A percentile compares a stretch with the other conserved stretches of the same genome.
phyloP scores from a whole-genome alignment of 140 eudicot genomes.

The Stevia rebaudiana region DNA sequence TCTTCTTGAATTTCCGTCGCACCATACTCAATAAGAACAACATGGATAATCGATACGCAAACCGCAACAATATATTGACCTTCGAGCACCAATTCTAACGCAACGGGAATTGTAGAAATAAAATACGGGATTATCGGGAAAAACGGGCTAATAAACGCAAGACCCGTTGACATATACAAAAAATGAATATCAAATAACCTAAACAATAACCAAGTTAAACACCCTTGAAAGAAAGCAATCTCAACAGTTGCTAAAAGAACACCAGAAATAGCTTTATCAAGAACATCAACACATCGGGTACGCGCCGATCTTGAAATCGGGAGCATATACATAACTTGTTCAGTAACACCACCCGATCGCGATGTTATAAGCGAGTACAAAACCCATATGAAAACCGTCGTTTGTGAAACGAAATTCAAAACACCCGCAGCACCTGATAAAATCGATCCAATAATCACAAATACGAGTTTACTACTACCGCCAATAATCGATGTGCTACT shows the following conservation, averaged over 20 bases:
- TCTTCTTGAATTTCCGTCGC: slow-evolving; percentile 68
- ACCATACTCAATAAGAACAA: slow-evolving; percentile 75
- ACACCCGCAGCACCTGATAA: slow-evolving; percentile 86
- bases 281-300: slow-evolving; percentile 79
- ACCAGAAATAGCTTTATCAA: slow-evolving; percentile 89
- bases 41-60: slow-evolving; percentile 57
- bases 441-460: slow-evolving; percentile 49
- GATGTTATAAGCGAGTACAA: slow-evolving; percentile 87
- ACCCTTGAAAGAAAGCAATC: slow-evolving; percentile 87
- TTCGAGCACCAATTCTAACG: slow-evolving; percentile 69
- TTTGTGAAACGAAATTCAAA: slow-evolving; percentile 60
- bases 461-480: slow-evolving; percentile 56
- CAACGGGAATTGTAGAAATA: slow-evolving; percentile 65
- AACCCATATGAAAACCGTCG: slow-evolving; percentile 88
- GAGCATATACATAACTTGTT: slow-evolving; percentile 75
- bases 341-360: slow-evolving; percentile 89
- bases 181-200: slow-evolving; percentile 78
- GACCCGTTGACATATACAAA: slow-evolving; percentile 72
- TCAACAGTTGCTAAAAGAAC: slow-evolving; percentile 80
- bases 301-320: slow-evolving; percentile 64
- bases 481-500: slow-evolving; percentile 67
- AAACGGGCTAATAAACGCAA: slow-evolving; percentile 78
- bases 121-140: slow-evolving; percentile 77
- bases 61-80: slow-evolving; percentile 72
- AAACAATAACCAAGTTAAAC: slow-evolving; percentile 92